Evolutionary conservation across 2,329 filamentous ascomycete genomes (phyloP), one percentile per base, ranked within the genome.

Genomic region (Amauroascus verrucosus): DNA sequence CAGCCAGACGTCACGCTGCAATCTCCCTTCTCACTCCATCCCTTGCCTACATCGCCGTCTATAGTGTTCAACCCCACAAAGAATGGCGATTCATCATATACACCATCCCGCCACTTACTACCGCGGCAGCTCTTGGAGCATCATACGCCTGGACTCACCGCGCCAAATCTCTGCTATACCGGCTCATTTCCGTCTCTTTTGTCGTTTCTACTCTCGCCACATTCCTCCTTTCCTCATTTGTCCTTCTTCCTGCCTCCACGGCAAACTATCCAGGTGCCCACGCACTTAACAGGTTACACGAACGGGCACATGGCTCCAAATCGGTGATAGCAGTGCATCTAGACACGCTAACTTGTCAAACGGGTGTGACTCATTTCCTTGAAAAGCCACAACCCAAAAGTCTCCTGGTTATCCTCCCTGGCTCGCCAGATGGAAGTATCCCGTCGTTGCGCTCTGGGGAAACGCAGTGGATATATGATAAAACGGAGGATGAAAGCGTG

Each of bases 71-170:
- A 57, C 90, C 91, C 0, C 93, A 98, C 73, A 98, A 98, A 67
- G 93, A 98, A 72, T 86, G 89, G 67, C 86, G 93, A 16, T 98
- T 98, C 74, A 84, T 98, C 61, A 82, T 97, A 62, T 97, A 97
- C 70, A 77, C 82, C 50, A 77, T 95, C 22, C 93, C 93, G 0
- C 77, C 84, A 0, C 73, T 97, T 28, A 95, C 90, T 0, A 85
- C 84, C 9, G 79, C 84, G 2, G 84, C 88, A 0, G 83, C 88
- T 2, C 76, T 88, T 3, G 84, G 83, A 18, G 87, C 88, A 13
- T 79, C 81, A 53, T 84, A 82, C 68, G 72, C 94, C 58, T 86
- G 81, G 71, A 76, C 73, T 0, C 82, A 84, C 38, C 74, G 79
- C n/a, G 63, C 72, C 4, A 90, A 88, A 65, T 80, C 78, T 1